These are phyloP conservation scores for Talaromyces islandicus DNA, from an alignment of 2,329 filamentous ascomycete genomes.

Conservation along the genomic window DNA sequence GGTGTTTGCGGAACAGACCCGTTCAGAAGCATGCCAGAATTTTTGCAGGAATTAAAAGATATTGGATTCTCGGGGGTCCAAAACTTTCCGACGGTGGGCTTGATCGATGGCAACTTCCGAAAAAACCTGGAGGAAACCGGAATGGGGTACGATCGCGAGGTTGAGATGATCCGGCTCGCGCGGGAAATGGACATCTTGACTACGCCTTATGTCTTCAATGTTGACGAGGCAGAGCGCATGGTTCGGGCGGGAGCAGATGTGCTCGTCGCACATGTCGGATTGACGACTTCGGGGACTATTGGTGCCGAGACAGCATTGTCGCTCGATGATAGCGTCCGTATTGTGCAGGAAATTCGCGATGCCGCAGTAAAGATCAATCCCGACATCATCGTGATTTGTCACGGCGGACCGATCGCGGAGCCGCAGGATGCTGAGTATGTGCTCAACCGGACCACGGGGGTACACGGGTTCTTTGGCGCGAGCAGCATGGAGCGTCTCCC, in stretches of 20 bases:
- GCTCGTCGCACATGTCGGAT: constrained; percentile 62
- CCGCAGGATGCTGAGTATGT: constrained; percentile 60
- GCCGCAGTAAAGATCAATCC: constrained; percentile 50
- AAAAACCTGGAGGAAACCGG: constrained; percentile 65
- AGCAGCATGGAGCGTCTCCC: constrained; percentile 64
- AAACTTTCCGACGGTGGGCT: constrained; percentile 67
- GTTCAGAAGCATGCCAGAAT: constrained; percentile 56
- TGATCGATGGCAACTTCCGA: constrained; percentile 64
- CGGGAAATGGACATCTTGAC: constrained; percentile 57
- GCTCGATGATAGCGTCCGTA: constrained; percentile 57
- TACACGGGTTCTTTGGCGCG: constrained; percentile 69
- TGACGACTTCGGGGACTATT: constrained; percentile 60
- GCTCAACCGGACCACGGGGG: constrained; percentile 52
- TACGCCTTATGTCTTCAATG: constrained; percentile 64
- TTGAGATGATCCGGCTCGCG: constrained; percentile 60
- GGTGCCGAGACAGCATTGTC: constrained; percentile 57
- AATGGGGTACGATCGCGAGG: constrained; percentile 63
- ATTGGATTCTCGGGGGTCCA: constrained; percentile 65
- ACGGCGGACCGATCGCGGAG: constrained; percentile 62
- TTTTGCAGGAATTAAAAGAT: constrained; percentile 54
- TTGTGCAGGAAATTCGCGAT: constrained; percentile 60
- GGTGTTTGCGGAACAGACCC: constrained; percentile 68
- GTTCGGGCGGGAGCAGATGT: constrained; percentile 60
- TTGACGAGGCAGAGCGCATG: constrained; percentile 58
- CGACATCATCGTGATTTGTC: constrained; percentile 62